These are phyloP conservation scores for Salix arbutifolia DNA, from an alignment of 345 rosid genomes.

Conservation along the genomic window DNA sequence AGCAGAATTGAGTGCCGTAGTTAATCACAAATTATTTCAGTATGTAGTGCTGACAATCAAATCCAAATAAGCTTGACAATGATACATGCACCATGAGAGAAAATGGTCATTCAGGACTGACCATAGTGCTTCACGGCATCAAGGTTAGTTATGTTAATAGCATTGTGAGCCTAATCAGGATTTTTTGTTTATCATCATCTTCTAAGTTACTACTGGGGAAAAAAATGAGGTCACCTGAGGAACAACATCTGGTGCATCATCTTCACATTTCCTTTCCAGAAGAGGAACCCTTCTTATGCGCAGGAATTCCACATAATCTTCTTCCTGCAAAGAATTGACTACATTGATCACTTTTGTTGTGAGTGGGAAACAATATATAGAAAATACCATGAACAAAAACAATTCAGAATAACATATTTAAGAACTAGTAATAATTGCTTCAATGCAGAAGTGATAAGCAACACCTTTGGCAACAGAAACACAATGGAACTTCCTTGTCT, in stretches of 20 bases:
- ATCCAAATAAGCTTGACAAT: background rate
- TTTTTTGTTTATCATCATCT: background rate
- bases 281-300: constrained; percentile 67
- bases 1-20: background rate
- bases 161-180: background rate
- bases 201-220: background rate
- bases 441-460: background rate
- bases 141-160: background rate
- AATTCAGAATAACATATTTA: background rate
- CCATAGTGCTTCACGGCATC: background rate
- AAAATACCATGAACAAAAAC: background rate
- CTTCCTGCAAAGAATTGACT: constrained; percentile 53
- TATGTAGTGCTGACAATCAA: background rate
- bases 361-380: background rate
- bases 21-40: background rate
- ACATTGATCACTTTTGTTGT: constrained; percentile 2
- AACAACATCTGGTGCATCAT: constrained; percentile 58
- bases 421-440: background rate
- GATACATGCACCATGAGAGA: background rate
- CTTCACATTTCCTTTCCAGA: constrained; percentile 48
- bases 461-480: constrained; percentile 73
- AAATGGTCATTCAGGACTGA: background rate
- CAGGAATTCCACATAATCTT: constrained; percentile 81
- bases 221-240: constrained; percentile 46
- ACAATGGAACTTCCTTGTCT: constrained; percentile 71